Percentiles rank a stretch among this genome's conserved stretches.
These are phyloP conservation scores for Phytophthora constricta DNA, from an alignment of 352 stramenopile genomes.

Conservation along the genomic window DNA sequence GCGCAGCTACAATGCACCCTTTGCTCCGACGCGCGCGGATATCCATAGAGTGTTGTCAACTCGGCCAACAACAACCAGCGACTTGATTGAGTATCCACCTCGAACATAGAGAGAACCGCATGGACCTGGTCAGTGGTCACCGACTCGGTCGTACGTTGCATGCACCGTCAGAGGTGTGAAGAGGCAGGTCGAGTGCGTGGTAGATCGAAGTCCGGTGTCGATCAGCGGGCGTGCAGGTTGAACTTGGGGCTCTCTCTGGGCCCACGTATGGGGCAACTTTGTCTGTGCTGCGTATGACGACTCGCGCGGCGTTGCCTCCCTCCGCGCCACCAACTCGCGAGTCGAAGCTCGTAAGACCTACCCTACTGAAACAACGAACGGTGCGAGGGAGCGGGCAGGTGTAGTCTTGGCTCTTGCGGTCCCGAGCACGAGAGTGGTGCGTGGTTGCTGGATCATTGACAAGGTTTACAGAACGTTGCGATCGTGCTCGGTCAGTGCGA, in stretches of 20 bases:
- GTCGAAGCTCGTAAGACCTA: neutral
- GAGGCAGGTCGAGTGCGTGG: conserved; percentile 8
- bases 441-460: too few species aligned
- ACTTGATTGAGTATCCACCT: too few species aligned
- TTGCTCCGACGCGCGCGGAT: too few species aligned
- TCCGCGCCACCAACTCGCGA: neutral
- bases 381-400: neutral
- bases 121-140: too few species aligned
- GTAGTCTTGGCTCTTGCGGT: too few species aligned
- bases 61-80: too few species aligned
- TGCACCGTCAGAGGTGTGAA: conserved; percentile 2
- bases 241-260: conserved; percentile 3
- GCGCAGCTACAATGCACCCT: too few species aligned
- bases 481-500: too few species aligned
- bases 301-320: neutral
- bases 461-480: neutral
- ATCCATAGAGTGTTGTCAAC: too few species aligned
- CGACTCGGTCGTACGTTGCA: too few species aligned
- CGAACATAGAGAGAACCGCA: too few species aligned
- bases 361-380: neutral
- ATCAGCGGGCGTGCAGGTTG: conserved; percentile 1
- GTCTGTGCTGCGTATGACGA: neutral
- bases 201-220: conserved; percentile 3
- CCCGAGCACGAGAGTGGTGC: too few species aligned
- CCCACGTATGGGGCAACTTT: neutral